phyloP scores from a whole-genome alignment of 345 rosid species.

The Aquilaria yunnanensis region DNA sequence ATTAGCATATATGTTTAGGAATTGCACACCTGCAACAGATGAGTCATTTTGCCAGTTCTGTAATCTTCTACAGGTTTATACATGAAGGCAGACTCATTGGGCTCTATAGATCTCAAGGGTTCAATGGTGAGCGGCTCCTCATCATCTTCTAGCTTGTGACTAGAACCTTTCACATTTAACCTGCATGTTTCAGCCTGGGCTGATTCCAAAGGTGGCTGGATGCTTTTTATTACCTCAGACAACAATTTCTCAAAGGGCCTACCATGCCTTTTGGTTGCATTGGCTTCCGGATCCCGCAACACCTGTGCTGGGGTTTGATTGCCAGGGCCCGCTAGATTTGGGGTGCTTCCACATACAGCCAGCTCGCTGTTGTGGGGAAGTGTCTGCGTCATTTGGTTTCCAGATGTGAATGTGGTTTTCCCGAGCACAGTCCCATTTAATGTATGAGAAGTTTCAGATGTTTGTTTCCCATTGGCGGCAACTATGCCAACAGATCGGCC shows the following conservation, averaged over 20 bases:
- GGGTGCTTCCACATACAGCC: constrained; percentile 18
- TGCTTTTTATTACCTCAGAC: constrained; percentile 47
- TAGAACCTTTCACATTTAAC: constrained; percentile 9
- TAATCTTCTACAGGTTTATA: constrained; percentile 47
- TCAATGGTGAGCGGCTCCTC: constrained; percentile 58
- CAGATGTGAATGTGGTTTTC: constrained; percentile 15
- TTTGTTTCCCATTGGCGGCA: constrained; percentile 31
- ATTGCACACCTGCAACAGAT: constrained; percentile 69
- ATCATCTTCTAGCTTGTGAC: constrained; percentile 27
- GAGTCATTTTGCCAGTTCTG: constrained; percentile 74
- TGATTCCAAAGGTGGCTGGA: constrained; percentile 31
- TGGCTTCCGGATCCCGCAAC: constrained; percentile 20
- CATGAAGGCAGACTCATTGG: constrained; percentile 34
- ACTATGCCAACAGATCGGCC: constrained; percentile 14
- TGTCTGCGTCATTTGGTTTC: constrained; percentile 16
- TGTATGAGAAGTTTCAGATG: constrained; percentile 22
- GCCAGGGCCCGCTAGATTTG: constrained; percentile 20
- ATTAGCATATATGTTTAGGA: too few relatives aligned
- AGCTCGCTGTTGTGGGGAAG: constrained; percentile 21
- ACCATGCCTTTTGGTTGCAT: constrained; percentile 18
- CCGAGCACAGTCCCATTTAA: constrained; percentile 21
- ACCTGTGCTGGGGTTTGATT: constrained; percentile 10
- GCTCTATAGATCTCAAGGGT: constrained; percentile 55
- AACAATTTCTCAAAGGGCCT: constrained; percentile 60
- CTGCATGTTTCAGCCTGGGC: constrained; percentile 21